Evolutionary conservation across 2,329 filamentous ascomycete genomes (phyloP).

Genomic region (Colletotrichum melonis): DNA sequence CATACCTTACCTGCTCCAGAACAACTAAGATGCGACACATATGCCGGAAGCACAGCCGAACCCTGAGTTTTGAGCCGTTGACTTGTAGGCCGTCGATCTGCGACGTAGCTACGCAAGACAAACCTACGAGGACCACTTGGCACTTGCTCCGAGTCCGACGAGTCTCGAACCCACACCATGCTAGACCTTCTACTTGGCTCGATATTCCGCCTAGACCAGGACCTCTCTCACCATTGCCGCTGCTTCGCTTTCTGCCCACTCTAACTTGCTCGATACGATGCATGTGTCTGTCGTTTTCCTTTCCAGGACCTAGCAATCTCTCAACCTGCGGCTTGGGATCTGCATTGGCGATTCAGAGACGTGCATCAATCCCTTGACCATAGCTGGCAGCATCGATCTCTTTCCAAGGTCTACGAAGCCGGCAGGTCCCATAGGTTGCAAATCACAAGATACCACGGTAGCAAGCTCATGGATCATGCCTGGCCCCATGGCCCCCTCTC

Average conservation of each 20-base stretch:
- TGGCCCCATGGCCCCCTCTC: not conserved
- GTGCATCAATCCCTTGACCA: not conserved
- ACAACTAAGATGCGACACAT: conserved; percentile 18
- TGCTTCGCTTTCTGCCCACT: not conserved
- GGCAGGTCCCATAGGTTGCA: not conserved
- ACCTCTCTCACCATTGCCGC: too few species aligned
- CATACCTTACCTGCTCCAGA: not conserved
- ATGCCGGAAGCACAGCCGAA: conserved; percentile 28
- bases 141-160: not conserved
- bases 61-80: not conserved
- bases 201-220: not conserved
- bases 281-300: not conserved
- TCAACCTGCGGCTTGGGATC: not conserved
- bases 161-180: not conserved
- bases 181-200: not conserved
- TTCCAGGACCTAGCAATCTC: not conserved
- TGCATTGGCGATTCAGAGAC: conserved; percentile 1
- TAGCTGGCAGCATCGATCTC: not conserved
- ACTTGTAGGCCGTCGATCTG: not conserved
- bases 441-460: not conserved
- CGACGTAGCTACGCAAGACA: not conserved
- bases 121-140: too few species aligned
- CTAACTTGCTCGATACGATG: not conserved
- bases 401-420: not conserved
- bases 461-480: not conserved